phyloP scores from a whole-genome alignment of 2,329 filamentous ascomycete species.

The Chrysoporthe austroafricana region DNA sequence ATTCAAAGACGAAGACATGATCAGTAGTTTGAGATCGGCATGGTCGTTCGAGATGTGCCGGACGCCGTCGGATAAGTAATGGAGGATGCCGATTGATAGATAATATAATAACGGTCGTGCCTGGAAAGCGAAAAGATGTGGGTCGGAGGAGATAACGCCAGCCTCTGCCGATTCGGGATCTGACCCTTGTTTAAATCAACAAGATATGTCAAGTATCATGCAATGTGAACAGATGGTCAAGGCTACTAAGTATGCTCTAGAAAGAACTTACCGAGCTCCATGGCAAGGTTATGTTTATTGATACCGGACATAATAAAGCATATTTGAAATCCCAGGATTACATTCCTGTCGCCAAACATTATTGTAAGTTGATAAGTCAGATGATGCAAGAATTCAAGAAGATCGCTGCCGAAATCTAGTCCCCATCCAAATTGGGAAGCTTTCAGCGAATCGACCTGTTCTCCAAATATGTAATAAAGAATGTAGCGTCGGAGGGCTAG shows the following conservation, averaged over 20 bases:
- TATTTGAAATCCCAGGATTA: background rate
- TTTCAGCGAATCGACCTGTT: background rate
- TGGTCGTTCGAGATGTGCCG: background rate
- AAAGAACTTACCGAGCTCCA: background rate
- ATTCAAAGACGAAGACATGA: conserved; percentile 11
- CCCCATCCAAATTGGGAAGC: background rate
- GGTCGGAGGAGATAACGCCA: conserved; percentile 15
- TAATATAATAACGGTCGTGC: background rate
- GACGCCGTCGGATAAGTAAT: background rate
- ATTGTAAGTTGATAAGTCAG: background rate
- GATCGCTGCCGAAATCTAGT: background rate
- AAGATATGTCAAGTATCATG: background rate
- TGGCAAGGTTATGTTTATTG: too few species aligned
- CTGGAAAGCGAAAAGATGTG: background rate
- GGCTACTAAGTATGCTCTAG: background rate
- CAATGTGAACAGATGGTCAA: background rate
- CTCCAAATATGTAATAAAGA: background rate
- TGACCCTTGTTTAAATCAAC: background rate
- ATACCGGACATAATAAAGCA: background rate
- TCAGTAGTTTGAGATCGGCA: background rate
- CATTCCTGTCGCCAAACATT: background rate
- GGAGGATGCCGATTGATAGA: background rate
- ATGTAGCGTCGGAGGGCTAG: background rate
- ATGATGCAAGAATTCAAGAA: background rate
- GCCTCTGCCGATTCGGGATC: conserved; percentile 2